A percentile compares a stretch with the other conserved stretches of the same genome.
Conservation (phyloP, 371 early-diverging fungal genomes). For the Rhizopus delemar region DNA sequence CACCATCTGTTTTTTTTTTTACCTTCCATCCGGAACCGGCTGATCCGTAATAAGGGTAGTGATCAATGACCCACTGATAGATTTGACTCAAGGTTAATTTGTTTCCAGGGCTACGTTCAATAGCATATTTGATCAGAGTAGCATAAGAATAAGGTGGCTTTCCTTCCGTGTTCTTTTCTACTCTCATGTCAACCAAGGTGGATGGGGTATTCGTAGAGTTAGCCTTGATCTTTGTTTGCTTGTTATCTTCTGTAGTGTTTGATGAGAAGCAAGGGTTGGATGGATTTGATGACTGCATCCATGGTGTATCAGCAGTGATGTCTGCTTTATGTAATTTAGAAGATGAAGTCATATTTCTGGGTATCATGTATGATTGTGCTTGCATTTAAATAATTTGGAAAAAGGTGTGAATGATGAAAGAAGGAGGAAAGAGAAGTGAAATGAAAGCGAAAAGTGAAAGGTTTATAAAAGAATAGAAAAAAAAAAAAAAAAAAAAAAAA, state of each 20-base stretch:
- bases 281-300: constrained; percentile 11
- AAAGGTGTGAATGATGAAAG: neutral
- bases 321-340: constrained; percentile 18
- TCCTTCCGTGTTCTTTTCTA: constrained; percentile 35
- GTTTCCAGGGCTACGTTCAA: constrained; percentile 65
- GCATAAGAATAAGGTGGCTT: constrained; percentile 92
- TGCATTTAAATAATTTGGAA: constrained; percentile 19
- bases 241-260: neutral
- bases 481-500: constrained; percentile 19
- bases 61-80: constrained; percentile 81
- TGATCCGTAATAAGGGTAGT: constrained; percentile 77
- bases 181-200: constrained; percentile 20
- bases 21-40: constrained; percentile 82
- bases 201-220: neutral
- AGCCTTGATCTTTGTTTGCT: constrained; percentile 4
- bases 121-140: constrained; percentile 85
- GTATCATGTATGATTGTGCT: constrained; percentile 16
- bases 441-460: constrained; percentile 5
- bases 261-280: too few relatives aligned
- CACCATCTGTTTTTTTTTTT: neutral
- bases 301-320: constrained; percentile 12
- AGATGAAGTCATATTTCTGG: constrained; percentile 22
- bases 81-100: constrained; percentile 86
- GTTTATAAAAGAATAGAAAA: constrained; percentile 4
- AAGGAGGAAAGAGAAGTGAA: constrained; percentile 3